Percentiles rank a stretch among this genome's conserved stretches.
phyloP scores from a whole-genome alignment of 257 asterid species.

The Plantago ovata region DNA sequence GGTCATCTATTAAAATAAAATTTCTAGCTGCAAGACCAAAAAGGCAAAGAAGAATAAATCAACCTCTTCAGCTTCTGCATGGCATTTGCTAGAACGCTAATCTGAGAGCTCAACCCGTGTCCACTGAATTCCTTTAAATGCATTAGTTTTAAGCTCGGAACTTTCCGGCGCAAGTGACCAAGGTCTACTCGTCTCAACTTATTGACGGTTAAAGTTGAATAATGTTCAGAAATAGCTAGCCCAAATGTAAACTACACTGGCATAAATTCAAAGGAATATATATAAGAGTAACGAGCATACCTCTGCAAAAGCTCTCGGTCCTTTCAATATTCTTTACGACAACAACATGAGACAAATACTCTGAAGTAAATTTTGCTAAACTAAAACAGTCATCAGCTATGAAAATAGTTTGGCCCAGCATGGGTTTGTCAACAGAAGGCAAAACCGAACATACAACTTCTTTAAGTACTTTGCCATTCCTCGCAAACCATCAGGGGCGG shows the following conservation, averaged over 20 bases:
- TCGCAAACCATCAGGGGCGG: too few species aligned
- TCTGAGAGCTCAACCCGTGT: slow-evolving; percentile 40
- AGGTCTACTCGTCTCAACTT: slow-evolving; percentile 82
- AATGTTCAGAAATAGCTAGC: slow-evolving; percentile 22
- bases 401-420: too few species aligned
- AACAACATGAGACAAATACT: too few species aligned
- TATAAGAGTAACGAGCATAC: slow-evolving; percentile 42
- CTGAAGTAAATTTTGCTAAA: too few species aligned
- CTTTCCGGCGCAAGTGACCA: slow-evolving; percentile 55
- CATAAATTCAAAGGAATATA: slow-evolving; percentile 1
- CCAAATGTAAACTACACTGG: slow-evolving; percentile 7
- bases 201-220: slow-evolving; percentile 64
- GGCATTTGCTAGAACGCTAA: slow-evolving; percentile 47
- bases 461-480: too few species aligned
- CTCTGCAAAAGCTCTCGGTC: slow-evolving; percentile 82
- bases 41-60: too few species aligned
- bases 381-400: too few species aligned
- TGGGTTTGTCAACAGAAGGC: too few species aligned
- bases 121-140: slow-evolving; percentile 48
- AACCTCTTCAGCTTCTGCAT: slow-evolving; percentile 79
- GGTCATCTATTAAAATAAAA: too few species aligned
- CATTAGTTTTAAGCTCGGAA: slow-evolving; percentile 70
- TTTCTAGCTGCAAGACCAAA: too few species aligned
- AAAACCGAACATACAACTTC: too few species aligned
- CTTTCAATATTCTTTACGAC: too few species aligned